A percentile compares a stretch with the other conserved stretches of the same genome.
phyloP scores from a whole-genome alignment of 768 basidiomycete species.

The Saitozyma sp. region DNA sequence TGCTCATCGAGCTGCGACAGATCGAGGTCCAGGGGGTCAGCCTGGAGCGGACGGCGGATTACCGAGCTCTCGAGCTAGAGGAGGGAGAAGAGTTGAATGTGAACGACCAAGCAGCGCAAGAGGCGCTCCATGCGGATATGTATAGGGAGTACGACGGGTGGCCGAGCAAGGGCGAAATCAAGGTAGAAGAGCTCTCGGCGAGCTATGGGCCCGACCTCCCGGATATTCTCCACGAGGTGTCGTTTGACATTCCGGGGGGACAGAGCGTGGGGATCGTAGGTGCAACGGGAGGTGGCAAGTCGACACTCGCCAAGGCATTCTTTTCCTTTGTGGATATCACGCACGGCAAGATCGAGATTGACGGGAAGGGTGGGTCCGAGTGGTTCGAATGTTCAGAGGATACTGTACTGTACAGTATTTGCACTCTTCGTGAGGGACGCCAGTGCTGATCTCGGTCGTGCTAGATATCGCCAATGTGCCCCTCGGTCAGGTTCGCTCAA shows the following conservation, averaged over 20 bases:
- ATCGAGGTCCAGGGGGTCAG: conserved; percentile 33
- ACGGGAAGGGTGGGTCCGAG: conserved; percentile 30
- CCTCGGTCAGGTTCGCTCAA: conserved; percentile 34
- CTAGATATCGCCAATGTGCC: conserved; percentile 39
- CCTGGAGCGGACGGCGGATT: conserved; percentile 40
- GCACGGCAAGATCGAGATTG: conserved; percentile 41
- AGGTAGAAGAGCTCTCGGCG: conserved; percentile 22
- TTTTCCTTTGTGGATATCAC: conserved; percentile 48
- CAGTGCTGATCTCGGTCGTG: not conserved
- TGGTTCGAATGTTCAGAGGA: not conserved
- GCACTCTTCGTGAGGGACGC: too few species aligned
- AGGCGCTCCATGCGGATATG: conserved; percentile 3
- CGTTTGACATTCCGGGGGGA: conserved; percentile 32
- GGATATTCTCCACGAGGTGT: conserved; percentile 42
- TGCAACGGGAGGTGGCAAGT: conserved; percentile 46
- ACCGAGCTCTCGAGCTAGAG: conserved; percentile 36
- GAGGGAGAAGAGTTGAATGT: conserved; percentile 17
- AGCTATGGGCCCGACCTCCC: conserved; percentile 35
- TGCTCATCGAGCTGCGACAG: conserved; percentile 19
- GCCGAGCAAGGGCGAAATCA: conserved; percentile 20
- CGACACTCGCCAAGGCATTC: conserved; percentile 45
- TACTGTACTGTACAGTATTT: too few species aligned
- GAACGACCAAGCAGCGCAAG: conserved; percentile 3
- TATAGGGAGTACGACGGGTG: conserved; percentile 10
- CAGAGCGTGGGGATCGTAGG: conserved; percentile 48